Percentiles rank a stretch among this genome's conserved stretches.
Evolutionary conservation across 495 filamentous ascomycete genomes (phyloP).

Genomic region (Aspergillus heteromorphus): DNA sequence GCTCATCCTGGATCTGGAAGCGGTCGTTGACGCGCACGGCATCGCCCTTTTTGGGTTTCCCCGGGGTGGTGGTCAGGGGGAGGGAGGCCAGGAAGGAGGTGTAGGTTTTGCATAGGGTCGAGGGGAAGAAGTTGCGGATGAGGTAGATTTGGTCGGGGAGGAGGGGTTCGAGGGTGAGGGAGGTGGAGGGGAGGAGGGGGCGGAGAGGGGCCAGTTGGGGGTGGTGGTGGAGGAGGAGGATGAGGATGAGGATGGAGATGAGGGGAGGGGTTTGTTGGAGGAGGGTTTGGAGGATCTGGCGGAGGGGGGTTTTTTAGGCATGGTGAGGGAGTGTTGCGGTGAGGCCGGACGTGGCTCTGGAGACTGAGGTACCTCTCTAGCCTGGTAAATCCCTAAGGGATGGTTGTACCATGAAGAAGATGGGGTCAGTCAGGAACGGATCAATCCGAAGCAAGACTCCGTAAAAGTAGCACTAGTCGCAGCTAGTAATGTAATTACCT

Average conservation of each 20-base stretch:
- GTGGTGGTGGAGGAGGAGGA: slow-evolving; percentile 15
- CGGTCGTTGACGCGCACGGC: slow-evolving; percentile 88
- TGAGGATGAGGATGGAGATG: slow-evolving; percentile 11
- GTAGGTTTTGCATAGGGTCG: slow-evolving; percentile 76
- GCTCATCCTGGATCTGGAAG: slow-evolving; percentile 73
- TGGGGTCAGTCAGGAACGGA: not conserved
- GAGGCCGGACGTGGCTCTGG: too few relatives aligned
- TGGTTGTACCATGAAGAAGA: too few relatives aligned
- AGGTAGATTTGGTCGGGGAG: slow-evolving; percentile 67
- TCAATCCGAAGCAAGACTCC: not conserved
- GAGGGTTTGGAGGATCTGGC: slow-evolving; percentile 10
- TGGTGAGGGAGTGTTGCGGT: not conserved
- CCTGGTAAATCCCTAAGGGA: not conserved
- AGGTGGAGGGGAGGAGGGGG: slow-evolving; percentile 62
- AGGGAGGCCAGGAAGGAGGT: slow-evolving; percentile 70
- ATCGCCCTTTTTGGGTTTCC: slow-evolving; percentile 76
- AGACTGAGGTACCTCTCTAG: too few relatives aligned
- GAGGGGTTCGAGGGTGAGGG: slow-evolving; percentile 55
- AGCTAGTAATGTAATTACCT: too few relatives aligned
- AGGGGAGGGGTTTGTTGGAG: slow-evolving; percentile 12
- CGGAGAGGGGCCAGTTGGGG: slow-evolving; percentile 71
- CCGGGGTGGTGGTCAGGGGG: slow-evolving; percentile 74
- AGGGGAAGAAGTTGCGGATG: slow-evolving; percentile 71
- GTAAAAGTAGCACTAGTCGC: too few relatives aligned
- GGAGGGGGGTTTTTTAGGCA: slow-evolving; percentile 7